These are phyloP conservation scores for Cyclotella baltica DNA, from an alignment of 108 stramenopile species.

Conservation along the genomic window DNA sequence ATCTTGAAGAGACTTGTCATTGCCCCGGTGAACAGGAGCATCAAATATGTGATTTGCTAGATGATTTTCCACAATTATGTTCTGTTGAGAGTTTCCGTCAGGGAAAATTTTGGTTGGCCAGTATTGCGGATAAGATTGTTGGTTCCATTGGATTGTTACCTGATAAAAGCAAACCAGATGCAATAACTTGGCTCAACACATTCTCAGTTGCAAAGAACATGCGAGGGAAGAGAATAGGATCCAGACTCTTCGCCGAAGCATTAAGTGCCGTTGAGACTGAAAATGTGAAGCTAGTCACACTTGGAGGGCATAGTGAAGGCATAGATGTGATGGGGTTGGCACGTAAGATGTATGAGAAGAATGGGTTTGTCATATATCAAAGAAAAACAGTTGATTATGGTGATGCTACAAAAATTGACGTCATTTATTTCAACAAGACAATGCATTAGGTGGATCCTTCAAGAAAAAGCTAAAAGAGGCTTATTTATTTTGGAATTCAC, in stretches of 20 bases:
- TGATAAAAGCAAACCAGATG: background rate
- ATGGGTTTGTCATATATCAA: conserved; percentile 7
- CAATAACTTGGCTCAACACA: conserved; percentile 8
- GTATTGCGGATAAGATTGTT: background rate
- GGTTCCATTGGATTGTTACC: conserved; percentile 7
- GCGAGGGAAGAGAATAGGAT: conserved; percentile 1
- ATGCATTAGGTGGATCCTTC: too few relatives aligned
- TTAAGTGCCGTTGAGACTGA: conserved; percentile 1
- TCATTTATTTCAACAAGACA: background rate
- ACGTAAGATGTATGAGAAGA: conserved; percentile 6
- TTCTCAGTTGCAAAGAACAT: background rate
- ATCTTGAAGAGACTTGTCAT: conserved; percentile 3
- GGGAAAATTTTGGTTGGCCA: background rate
- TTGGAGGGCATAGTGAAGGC: conserved; percentile 13
- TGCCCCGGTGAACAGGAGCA: background rate
- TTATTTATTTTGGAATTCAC: too few relatives aligned
- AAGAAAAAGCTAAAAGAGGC: too few relatives aligned
- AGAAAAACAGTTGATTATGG: conserved; percentile 2
- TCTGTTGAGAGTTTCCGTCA: background rate
- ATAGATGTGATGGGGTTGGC: conserved; percentile 13
- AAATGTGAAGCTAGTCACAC: conserved; percentile 2
- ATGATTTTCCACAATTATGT: background rate
- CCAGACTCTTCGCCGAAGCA: background rate
- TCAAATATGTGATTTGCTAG: conserved; percentile 2
- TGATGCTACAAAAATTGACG: conserved; percentile 2